Conservation (phyloP, 1,139 yeast genomes). For the Sugiyamaella sp. region DNA sequence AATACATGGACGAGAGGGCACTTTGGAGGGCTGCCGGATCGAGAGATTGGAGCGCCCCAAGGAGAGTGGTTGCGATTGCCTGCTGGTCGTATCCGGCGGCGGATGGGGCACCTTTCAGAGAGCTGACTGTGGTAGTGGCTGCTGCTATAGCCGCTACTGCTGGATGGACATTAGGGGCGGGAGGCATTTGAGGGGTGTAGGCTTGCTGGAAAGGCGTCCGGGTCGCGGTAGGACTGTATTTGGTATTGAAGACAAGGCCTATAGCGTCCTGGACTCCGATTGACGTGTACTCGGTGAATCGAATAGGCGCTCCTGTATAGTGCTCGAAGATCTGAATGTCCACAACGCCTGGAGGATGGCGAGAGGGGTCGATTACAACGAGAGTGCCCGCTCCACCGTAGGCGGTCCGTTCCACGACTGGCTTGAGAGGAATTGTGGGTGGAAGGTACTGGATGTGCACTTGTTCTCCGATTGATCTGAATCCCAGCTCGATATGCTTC, state of each 20-base stretch:
- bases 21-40: not conserved
- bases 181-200: no score
- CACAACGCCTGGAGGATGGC: slow-evolving; percentile 48
- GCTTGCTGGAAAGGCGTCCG: not conserved
- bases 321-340: slow-evolving; percentile 76
- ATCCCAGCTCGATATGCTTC: slow-evolving; percentile 56
- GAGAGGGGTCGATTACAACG: slow-evolving; percentile 59
- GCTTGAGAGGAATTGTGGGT: slow-evolving; percentile 56
- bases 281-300: slow-evolving; percentile 79
- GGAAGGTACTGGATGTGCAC: slow-evolving; percentile 52
- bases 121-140: slow-evolving; percentile 7
- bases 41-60: not conserved
- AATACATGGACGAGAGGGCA: not conserved
- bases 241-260: slow-evolving; percentile 45
- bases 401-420: slow-evolving; percentile 74
- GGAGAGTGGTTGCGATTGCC: not conserved
- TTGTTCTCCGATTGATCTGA: slow-evolving; percentile 56
- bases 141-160: slow-evolving; percentile 29
- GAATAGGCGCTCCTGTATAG: slow-evolving; percentile 68
- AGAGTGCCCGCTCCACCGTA: slow-evolving; percentile 78
- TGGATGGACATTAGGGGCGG: no score
- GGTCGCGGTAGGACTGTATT: not conserved
- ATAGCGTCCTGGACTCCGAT: slow-evolving; percentile 68
- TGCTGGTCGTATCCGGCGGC: not conserved
- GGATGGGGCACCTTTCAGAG: no score